These are phyloP conservation scores for Peronospora belbahrii DNA, from an alignment of 352 stramenopile species.

Conservation along the genomic window DNA sequence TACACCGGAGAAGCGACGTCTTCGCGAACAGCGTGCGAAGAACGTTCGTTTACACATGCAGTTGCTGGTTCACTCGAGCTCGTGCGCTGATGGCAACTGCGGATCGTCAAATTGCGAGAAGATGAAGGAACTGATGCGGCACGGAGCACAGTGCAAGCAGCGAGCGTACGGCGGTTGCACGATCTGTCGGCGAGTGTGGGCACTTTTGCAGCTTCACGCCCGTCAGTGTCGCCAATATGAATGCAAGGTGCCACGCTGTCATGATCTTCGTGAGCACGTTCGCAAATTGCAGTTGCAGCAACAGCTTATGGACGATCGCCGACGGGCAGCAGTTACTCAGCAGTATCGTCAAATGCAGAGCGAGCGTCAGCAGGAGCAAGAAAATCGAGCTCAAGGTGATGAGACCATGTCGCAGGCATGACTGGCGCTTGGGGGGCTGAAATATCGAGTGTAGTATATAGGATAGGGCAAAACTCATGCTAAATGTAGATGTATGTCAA, in stretches of 20 bases:
- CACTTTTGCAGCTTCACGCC: constrained; percentile 95
- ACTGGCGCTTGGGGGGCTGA: constrained; percentile 7
- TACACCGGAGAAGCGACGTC: constrained; percentile 54
- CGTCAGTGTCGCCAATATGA: constrained; percentile 91
- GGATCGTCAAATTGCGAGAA: constrained; percentile 95
- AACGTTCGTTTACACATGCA: constrained; percentile 97
- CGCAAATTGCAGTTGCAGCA: constrained; percentile 95
- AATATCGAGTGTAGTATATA: constrained; percentile 38
- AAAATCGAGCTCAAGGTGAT: constrained; percentile 26
- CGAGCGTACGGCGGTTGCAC: constrained; percentile 90
- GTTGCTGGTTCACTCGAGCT: constrained; percentile 94
- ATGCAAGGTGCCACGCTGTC: constrained; percentile 94
- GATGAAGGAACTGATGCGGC: constrained; percentile 97
- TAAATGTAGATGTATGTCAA: constrained; percentile 34
- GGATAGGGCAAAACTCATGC: constrained; percentile 27
- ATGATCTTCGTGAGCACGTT: constrained; percentile 92
- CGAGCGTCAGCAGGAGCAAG: constrained; percentile 32
- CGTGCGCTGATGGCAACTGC: constrained; percentile 89
- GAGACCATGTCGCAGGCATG: constrained; percentile 34
- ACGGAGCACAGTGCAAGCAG: constrained; percentile 91
- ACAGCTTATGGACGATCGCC: constrained; percentile 96
- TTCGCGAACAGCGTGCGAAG: constrained; percentile 85
- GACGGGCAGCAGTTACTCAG: constrained; percentile 82
- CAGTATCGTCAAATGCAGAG: constrained; percentile 82
- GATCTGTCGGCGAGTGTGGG: constrained; percentile 95